Base-by-base conservation (phyloP, 2,329 filamentous ascomycete species). In the Trichophyton simii region DNA sequence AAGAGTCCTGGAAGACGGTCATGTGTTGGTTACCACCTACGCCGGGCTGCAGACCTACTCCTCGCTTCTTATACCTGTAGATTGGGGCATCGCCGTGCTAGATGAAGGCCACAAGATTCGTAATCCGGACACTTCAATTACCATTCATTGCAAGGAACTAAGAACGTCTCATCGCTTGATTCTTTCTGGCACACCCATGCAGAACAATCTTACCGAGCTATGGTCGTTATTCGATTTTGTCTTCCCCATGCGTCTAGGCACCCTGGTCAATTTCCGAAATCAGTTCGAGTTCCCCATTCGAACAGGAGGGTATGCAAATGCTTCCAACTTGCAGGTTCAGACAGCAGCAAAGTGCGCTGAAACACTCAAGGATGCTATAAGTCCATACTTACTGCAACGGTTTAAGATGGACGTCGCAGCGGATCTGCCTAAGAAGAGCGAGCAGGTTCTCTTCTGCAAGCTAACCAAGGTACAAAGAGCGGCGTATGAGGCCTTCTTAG, bases 171-270 rank as follows among this genome's bases (percentile, higher is more conserved):
- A 97, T 68, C 84, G 95, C 22, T 82, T 97, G 65, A 97, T 99
- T 63, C 79, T 99, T 1, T 97, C 95, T 0, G 94, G 94, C 3
- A 99, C 94, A 0, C 95, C 95, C 0, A 95, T 99, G 80, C 95
- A 99, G 72, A 99, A 99, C 73, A 97, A 96, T 65, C 76, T 99
- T 28, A 87, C 88, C 0, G 95, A 99, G 72, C 78, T 99, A 0
- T 99, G 94, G 92, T 97, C 92, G 0, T 77, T 99, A 0, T 97
- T 99, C 70, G 95, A 99, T 71, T 99, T 99, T 70, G 87, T 97
- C 62, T 97, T 91, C 64, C 94, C 95, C 0, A 96, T 97, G 89
- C 87, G 91, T 13, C 77, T 99, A 4, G 95, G 94, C 0, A 96
- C 89, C 0, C 79, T 97, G 11, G 88, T 96, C 62, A 90, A 88